Base-by-base conservation (phyloP, 1,284 basidiomycete genomes). In the Ganoderma lingzhi region DNA sequence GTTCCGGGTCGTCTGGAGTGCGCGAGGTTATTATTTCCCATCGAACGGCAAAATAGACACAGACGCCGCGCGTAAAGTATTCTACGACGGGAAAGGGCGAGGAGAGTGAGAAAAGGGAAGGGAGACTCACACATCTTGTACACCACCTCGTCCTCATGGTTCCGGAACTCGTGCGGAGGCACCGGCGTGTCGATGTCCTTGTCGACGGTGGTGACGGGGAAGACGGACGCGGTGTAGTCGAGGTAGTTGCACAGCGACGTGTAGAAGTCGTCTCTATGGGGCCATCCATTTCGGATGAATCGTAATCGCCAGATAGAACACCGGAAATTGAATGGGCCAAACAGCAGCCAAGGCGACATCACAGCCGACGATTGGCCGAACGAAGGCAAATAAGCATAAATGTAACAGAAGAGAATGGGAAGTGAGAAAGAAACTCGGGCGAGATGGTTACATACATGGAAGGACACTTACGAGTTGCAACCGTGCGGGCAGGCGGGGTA, bases 121-220 rank as follows among this genome's bases (percentile, higher is more conserved):
- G 14, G n/a, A 14, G 12, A 79, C 85, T 76, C 73, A 86, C 85
- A 88, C 60, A 82, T 71, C 51, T 84, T 79, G 78, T 85, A 85
- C 32, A 85, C 78, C 44, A 73, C 72, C 78, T 82, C 77, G 76
- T 88, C 87, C 51, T 78, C 77, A 12, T 79, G 77, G 69, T 79
- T 83, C 53, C 82, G 75, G 75, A 83, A 83, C 51, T 76, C 76
- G 65, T 81, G 79, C 1, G 77, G 76, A 1, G 72, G 71, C 17
- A 64, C 74, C 44, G 70, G 75, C 73, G 56, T 58, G 71, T 83
- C 82, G 19, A 80, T 60, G 48, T 69, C 68, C 39, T 77, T 77
- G 73, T 84, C 82, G 32, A 81, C 84, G 55, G 71, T 76, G 2
- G 82, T 83, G 6, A 82, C 84, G 1, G 87, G 87, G 69, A 88